Percentiles rank a stretch among this genome's conserved stretches.
Evolutionary conservation across 2,329 filamentous ascomycete species (phyloP).

Genomic region (Fusarium devonianum): DNA sequence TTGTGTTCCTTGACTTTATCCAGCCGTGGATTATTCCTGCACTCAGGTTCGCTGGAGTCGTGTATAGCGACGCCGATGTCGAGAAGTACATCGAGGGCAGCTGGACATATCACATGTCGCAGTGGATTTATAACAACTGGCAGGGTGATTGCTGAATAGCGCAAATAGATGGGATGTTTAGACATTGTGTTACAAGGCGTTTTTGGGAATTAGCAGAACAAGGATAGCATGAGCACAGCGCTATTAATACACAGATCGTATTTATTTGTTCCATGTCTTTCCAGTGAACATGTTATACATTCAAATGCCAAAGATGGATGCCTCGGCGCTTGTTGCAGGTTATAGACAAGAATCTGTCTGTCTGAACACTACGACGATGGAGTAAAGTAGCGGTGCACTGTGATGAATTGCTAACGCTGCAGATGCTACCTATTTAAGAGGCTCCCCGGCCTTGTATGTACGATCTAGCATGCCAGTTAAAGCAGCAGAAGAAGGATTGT

Average conservation of each 20-base stretch:
- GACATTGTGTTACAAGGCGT: too few relatives aligned
- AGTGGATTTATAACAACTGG: conserved; percentile 69
- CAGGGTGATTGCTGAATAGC: conserved; percentile 51
- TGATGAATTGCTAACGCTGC: conserved; percentile 27
- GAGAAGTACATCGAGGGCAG: conserved; percentile 60
- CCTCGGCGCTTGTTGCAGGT: too few relatives aligned
- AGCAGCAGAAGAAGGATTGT: conserved; percentile 33
- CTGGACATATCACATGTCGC: conserved; percentile 62
- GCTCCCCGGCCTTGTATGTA: conserved; percentile 13
- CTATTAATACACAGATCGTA: too few relatives aligned
- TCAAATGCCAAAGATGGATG: too few relatives aligned
- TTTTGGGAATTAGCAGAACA: conserved; percentile 4
- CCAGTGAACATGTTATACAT: too few relatives aligned
- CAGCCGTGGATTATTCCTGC: conserved; percentile 81
- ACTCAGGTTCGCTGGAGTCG: conserved; percentile 66
- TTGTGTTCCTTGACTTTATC: conserved; percentile 93
- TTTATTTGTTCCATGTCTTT: too few relatives aligned
- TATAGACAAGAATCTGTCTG: background rate
- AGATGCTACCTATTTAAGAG: conserved; percentile 34
- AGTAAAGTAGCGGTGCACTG: conserved; percentile 11
- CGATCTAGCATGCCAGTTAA: conserved; percentile 17
- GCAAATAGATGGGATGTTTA: too few relatives aligned
- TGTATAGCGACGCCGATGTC: conserved; percentile 58
- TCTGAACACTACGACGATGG: background rate
- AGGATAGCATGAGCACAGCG: background rate